phyloP scores from a whole-genome alignment of 208 protist species.

The Wallacemonas collosoma region DNA sequence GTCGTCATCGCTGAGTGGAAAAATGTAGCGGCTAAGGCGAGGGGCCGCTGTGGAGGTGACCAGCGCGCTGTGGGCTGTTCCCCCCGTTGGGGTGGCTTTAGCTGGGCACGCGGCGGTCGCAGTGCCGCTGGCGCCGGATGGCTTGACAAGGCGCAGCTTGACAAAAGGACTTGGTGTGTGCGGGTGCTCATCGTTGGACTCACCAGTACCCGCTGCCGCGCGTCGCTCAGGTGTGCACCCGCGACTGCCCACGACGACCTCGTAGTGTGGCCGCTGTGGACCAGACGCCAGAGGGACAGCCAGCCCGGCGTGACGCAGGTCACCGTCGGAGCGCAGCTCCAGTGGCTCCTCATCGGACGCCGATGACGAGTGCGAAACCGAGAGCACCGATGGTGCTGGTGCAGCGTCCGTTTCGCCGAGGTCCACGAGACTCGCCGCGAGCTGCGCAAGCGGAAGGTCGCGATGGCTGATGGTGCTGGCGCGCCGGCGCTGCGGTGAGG shows the following conservation, averaged over 20 bases:
- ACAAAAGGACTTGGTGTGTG: constrained; percentile 1
- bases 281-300: no score
- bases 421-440: constrained; percentile 11
- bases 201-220: background rate
- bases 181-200: background rate
- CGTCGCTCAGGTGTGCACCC: background rate
- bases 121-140: background rate
- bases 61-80: no score
- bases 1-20: background rate
- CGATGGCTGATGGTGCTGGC: background rate
- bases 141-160: constrained; percentile 3
- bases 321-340: no score
- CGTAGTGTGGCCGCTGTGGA: background rate
- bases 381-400: no score
- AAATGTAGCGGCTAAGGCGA: background rate
- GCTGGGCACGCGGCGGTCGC: background rate
- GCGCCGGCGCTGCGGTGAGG: background rate
- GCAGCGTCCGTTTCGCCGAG: background rate
- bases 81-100: no score
- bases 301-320: no score
- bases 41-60: background rate
- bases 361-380: no score
- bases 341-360: no score
- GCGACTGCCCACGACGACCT: background rate
- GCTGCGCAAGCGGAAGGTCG: background rate